Base-by-base conservation (phyloP, 495 filamentous ascomycete genomes). In the Corynascus novoguineensis region DNA sequence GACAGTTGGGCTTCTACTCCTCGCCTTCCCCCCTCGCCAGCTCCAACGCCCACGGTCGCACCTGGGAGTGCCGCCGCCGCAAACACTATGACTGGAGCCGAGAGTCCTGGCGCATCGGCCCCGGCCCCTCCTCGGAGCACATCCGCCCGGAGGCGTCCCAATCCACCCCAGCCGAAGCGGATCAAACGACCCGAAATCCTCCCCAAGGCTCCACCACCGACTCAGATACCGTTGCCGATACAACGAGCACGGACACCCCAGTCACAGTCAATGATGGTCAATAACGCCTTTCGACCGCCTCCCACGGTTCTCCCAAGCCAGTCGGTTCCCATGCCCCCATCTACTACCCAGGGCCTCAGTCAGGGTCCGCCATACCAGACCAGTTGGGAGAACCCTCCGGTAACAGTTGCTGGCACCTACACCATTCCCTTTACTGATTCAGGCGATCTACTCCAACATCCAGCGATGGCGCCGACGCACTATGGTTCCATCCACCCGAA, bases 1-100 rank as follows among this genome's bases (percentile, higher is more conserved):
- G 60, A 63, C 4, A 57, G 31, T n/a, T 68, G 65, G 65, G 55
- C 60, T 12, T 55, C 58, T 4, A 55, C 57, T 31, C 28, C 58
- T 1, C 58, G 58, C 12, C 60, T 64, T 9, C 64, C 66, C 2
- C 66, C 64, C 0, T 66, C 66, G 1, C 66, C 66, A 12, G 61
- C 66, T 1, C 55, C 65, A 3, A 66, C 64, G 10, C 60, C 64
- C 3, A 64, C 64, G 9, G 60, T 68, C 17, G 44, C 32, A 0
- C 31, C 50, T 5, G 58, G 52, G 4, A 58, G 24, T 27, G 32
- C 45, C 2, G 54, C 45, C 9, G 22, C 53, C 4, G 28, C 28
- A 19, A 60, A 10, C 28, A 35, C 21, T 5, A 3, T 52, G 22
- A 3, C 55, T 19, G 35, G 55, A 4, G 34, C 24, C 15, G 63